Evolutionary conservation across 805 yeast species (phyloP).

Genomic region (Saccharomycopsis microspora): DNA sequence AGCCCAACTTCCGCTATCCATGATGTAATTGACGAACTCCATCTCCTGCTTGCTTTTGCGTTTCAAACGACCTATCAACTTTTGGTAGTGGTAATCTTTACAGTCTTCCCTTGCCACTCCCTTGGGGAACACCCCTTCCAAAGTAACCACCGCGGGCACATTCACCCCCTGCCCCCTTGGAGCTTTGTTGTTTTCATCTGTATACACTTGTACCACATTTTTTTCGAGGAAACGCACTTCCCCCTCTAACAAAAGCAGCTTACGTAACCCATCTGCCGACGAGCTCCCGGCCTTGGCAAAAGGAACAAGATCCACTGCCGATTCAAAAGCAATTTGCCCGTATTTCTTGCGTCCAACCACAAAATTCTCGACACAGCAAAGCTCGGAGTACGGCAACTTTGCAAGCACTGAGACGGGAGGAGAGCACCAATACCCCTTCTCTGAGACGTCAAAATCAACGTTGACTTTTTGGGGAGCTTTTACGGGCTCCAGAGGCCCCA

Average conservation of each 20-base stretch:
- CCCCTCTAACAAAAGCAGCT: conserved; percentile 9
- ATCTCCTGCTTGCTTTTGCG: conserved; percentile 13
- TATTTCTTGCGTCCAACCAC: conserved; percentile 55
- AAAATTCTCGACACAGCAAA: conserved; percentile 48
- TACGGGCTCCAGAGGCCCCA: background rate
- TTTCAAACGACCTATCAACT: conserved; percentile 16
- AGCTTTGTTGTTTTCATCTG: conserved; percentile 42
- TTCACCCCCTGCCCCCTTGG: conserved; percentile 58
- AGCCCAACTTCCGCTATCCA: conserved; percentile 62
- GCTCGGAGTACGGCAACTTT: conserved; percentile 31
- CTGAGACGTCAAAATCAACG: conserved; percentile 8
- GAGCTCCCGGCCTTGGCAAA: conserved; percentile 28
- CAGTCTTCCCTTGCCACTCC: conserved; percentile 2
- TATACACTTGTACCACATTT: conserved; percentile 48
- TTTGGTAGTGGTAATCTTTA: conserved; percentile 4
- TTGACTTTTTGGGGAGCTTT: background rate
- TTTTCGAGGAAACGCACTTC: conserved; percentile 1
- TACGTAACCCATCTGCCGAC: conserved; percentile 19
- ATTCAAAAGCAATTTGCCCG: conserved; percentile 57
- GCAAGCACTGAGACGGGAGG: conserved; percentile 47
- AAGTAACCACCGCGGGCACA: conserved; percentile 63
- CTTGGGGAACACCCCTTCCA: conserved; percentile 49
- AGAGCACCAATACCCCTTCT: conserved; percentile 58
- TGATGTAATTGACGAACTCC: conserved; percentile 66
- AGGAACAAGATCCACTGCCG: conserved; percentile 57